Evolutionary conservation across 345 rosid genomes (phyloP).

Genomic region (Anacardium occidentale): DNA sequence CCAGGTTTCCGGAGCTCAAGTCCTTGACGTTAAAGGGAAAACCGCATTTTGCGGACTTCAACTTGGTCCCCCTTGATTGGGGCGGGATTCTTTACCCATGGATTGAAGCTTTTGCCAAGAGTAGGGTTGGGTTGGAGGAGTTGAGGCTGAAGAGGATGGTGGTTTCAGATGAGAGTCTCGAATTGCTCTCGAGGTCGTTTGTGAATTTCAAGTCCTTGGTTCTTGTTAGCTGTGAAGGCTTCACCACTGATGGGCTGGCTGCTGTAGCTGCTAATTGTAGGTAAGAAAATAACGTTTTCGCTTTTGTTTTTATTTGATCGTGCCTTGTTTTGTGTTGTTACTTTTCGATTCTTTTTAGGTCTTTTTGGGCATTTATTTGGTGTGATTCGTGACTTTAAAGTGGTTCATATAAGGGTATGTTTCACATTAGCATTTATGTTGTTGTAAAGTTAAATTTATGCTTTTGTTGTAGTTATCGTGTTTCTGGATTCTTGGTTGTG

Average conservation of each 20-base stretch:
- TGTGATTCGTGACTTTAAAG: not conserved
- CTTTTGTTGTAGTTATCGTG: not conserved
- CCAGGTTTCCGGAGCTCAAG: slow-evolving; percentile 70
- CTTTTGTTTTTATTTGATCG: no score
- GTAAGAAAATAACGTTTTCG: slow-evolving; percentile 27
- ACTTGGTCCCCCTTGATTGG: slow-evolving; percentile 93
- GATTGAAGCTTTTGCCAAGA: slow-evolving; percentile 67
- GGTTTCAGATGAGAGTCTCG: slow-evolving; percentile 76
- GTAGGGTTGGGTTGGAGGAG: slow-evolving; percentile 74
- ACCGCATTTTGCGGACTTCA: slow-evolving; percentile 97
- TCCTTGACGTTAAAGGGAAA: slow-evolving; percentile 84
- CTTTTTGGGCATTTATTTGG: not conserved
- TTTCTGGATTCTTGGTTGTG: not conserved
- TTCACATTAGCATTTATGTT: not conserved
- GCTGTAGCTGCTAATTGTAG: slow-evolving; percentile 91
- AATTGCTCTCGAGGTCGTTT: slow-evolving; percentile 70
- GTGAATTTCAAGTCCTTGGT: slow-evolving; percentile 77
- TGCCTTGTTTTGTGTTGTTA: no score
- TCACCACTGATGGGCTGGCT: slow-evolving; percentile 88
- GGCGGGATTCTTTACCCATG: slow-evolving; percentile 79
- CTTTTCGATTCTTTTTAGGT: not conserved
- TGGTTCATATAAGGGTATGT: not conserved
- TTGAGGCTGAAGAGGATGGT: slow-evolving; percentile 95
- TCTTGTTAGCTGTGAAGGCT: slow-evolving; percentile 96
- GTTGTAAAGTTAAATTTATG: not conserved